Percentiles rank a stretch among this genome's conserved stretches.
These are phyloP conservation scores for Protostelium mycophagum DNA, from an alignment of 78 protist species.

Conservation along the genomic window DNA sequence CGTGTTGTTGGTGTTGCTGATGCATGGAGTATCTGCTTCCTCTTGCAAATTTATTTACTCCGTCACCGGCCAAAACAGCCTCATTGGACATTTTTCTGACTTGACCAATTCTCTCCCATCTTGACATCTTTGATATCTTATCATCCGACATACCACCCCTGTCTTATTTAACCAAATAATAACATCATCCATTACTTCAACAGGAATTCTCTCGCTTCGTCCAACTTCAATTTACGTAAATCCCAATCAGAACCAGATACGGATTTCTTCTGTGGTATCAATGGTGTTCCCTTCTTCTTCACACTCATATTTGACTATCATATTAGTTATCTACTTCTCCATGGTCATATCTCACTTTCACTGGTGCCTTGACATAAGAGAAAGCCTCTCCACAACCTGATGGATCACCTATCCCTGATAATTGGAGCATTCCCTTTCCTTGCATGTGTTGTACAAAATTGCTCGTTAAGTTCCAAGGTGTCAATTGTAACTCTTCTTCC, in stretches of 20 bases:
- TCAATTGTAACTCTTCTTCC: conserved; percentile 38
- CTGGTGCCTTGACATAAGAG: conserved; percentile 36
- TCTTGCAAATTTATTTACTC: conserved; percentile 56
- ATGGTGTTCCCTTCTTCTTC: conserved; percentile 46
- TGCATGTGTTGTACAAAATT: conserved; percentile 24
- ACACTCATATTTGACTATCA: not conserved
- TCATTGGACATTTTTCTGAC: conserved; percentile 50
- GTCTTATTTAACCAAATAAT: too few relatives aligned
- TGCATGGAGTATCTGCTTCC: conserved; percentile 45
- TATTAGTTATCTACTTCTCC: not conserved
- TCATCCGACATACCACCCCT: conserved; percentile 49
- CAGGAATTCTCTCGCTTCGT: conserved; percentile 21
- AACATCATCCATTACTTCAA: too few relatives aligned
- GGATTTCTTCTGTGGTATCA: conserved; percentile 29
- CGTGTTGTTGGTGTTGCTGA: conserved; percentile 56
- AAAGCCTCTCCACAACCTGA: conserved; percentile 32
- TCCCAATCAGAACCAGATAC: conserved; percentile 66
- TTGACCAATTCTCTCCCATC: conserved; percentile 58
- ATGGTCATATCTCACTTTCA: conserved; percentile 26
- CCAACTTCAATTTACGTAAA: conserved; percentile 46
- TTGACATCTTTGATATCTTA: conserved; percentile 17
- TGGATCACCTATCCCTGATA: conserved; percentile 31
- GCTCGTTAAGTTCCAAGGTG: conserved; percentile 59
- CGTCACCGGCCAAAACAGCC: conserved; percentile 31
- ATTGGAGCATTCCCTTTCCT: conserved; percentile 43